Percentiles rank a stretch among this genome's conserved stretches.
Conservation (phyloP, 1,284 basidiomycete genomes). For the Pulveroboletus sp. region DNA sequence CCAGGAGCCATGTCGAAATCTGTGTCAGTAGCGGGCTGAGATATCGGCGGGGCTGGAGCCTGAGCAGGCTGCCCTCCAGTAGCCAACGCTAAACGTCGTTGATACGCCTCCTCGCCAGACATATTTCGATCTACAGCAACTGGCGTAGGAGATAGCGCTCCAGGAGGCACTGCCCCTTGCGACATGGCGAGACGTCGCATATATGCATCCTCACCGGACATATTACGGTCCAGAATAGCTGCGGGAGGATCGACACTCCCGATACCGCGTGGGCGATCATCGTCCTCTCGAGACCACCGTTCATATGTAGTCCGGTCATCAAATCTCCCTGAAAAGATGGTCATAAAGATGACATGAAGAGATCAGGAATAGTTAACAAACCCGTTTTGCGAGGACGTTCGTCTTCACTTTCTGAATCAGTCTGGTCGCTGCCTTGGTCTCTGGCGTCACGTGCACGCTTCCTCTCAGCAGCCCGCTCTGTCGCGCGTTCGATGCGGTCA, state of each 20-base stretch:
- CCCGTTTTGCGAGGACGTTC: constrained; percentile 73
- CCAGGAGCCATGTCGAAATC: constrained; percentile 23
- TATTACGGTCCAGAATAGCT: constrained; percentile 33
- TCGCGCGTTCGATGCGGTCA: constrained; percentile 68
- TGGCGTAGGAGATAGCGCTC: constrained; percentile 25
- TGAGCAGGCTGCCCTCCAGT: constrained; percentile 23
- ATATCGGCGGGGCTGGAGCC: constrained; percentile 15
- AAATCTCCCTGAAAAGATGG: constrained; percentile 51
- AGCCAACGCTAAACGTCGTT: constrained; percentile 59
- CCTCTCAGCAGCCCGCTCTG: constrained; percentile 60
- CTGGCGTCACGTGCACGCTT: constrained; percentile 57
- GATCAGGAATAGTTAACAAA: constrained; percentile 32
- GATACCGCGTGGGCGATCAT: constrained; percentile 42
- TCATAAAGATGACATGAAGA: constrained; percentile 1
- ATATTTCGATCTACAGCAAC: constrained; percentile 40
- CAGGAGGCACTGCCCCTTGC: constrained; percentile 22
- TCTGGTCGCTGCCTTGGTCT: constrained; percentile 59
- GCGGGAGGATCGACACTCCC: constrained; percentile 32
- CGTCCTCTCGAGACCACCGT: constrained; percentile 54
- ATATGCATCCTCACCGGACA: constrained; percentile 64
- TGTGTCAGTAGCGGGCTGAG: constrained; percentile 10
- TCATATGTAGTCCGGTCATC: constrained; percentile 48
- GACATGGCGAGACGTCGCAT: constrained; percentile 57
- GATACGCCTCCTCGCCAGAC: constrained; percentile 66
- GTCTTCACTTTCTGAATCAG: constrained; percentile 68